Evolutionary conservation across 1,284 basidiomycete genomes (phyloP), one percentile per base, ranked within the genome.

Genomic region (Exobasidium cylindrosporum): DNA sequence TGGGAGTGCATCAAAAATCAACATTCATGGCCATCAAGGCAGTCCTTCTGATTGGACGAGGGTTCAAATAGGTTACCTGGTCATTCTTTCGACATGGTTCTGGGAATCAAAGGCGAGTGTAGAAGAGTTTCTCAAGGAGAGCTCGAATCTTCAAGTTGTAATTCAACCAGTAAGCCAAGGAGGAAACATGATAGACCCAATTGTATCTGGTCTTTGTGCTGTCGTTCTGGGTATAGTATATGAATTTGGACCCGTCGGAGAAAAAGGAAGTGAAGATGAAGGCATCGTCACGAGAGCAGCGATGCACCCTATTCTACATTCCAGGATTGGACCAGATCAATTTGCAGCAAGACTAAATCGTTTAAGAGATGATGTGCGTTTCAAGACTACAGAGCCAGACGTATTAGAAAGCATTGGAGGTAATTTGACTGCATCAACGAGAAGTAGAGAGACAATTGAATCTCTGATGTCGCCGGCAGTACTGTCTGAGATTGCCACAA

Each of bases 151-250:
- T 58, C 90, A 92, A 61, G 74, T 74, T 10, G 63, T 79, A 1
- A 91, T 96, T 23, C 93, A 96, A 79, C 92, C 92, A 1, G 90
- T 96, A 66, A 94, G 94, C 57, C 92, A 95, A 81, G 87, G 87
- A 0, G 87, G 88, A 3, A 92, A 94, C 53, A 85, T 87, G 3
- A 71, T 73, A n/a, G 94, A 97, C 75, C 86, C 88, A 2, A 83
- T 97, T 24, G 87, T 97, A 2, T 93, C 95, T 63, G 92, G 91
- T 0, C 83, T 98, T 4, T 92, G 91, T 60, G 88, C 92, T 0
- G 95, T 97, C 83, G 83, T 97, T 3, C 86, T 98, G 4, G 95
- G 94, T 21, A 85, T 92, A 40, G 91, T 91, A 80, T 98, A 98
- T 80, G 76, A 79, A 58, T 79, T 74, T 60, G 61, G 45, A 6